Percentiles rank a stretch among this genome's conserved stretches.
Conservation (phyloP, 169 alveolate genomes). For the Theileria parva region DNA sequence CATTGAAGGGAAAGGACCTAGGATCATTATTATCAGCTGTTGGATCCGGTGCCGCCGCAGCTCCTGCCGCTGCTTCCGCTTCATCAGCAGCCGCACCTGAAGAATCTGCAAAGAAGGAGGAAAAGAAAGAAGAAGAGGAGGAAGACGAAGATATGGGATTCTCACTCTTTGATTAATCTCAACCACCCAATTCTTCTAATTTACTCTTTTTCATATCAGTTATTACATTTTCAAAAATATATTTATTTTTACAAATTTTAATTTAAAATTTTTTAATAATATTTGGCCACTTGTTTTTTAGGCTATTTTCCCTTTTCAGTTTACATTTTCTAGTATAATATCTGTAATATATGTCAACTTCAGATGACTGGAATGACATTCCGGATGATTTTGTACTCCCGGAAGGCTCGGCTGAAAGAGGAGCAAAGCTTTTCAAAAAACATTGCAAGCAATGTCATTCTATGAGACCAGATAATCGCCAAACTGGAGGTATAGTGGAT, state of each 20-base stretch:
- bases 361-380: conserved; percentile 53
- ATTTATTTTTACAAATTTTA: not conserved
- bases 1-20: conserved; percentile 85
- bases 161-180: conserved; percentile 67
- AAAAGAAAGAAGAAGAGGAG: conserved; percentile 52
- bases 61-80: conserved; percentile 48
- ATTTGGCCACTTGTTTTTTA: not conserved
- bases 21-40: conserved; percentile 59
- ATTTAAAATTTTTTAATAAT: not conserved
- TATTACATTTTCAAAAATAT: not conserved
- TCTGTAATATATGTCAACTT: conserved; percentile 33
- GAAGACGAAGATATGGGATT: conserved; percentile 73
- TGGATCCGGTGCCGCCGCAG: conserved; percentile 59
- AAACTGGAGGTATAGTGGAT: conserved; percentile 51
- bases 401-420: conserved; percentile 73
- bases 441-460: conserved; percentile 85
- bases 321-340: not conserved
- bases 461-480: conserved; percentile 80
- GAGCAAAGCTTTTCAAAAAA: conserved; percentile 80
- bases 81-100: conserved; percentile 62
- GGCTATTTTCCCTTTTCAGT: not conserved
- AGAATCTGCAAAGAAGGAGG: conserved; percentile 51
- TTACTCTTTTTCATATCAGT: not conserved
- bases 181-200: conserved; percentile 3
- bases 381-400: conserved; percentile 79